Conservation (phyloP, 2,329 filamentous ascomycete species). For the Calonectria crousiana region DNA sequence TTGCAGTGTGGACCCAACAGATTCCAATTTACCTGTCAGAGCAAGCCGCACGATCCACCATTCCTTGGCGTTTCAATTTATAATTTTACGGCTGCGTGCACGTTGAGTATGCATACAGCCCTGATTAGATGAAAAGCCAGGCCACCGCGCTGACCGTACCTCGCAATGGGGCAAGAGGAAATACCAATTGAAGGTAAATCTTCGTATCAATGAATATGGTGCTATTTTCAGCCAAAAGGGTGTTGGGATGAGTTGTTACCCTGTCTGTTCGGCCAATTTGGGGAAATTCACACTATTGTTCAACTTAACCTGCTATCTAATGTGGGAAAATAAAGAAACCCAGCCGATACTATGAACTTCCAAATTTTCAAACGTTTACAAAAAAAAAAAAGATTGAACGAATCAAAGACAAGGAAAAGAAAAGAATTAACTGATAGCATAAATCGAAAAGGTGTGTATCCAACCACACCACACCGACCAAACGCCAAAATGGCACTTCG, state of each 20-base stretch:
- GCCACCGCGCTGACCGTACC: background rate
- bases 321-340: no score
- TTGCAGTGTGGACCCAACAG: background rate
- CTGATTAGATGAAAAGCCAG: background rate
- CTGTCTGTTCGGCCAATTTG: background rate
- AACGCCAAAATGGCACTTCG: background rate
- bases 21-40: background rate
- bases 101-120: background rate
- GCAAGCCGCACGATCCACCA: background rate
- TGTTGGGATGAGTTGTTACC: background rate
- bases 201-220: background rate
- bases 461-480: no score
- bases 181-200: background rate
- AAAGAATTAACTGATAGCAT: background rate
- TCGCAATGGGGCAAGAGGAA: background rate
- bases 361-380: no score
- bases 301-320: no score
- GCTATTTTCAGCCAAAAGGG: background rate
- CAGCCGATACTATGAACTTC: no score
- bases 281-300: no score
- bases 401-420: no score
- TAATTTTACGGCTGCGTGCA: background rate
- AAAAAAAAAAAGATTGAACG: no score
- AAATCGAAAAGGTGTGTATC: background rate
- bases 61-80: background rate